phyloP scores from a whole-genome alignment of 2,329 filamentous ascomycete genomes.

The Xylariaceae sp. region DNA sequence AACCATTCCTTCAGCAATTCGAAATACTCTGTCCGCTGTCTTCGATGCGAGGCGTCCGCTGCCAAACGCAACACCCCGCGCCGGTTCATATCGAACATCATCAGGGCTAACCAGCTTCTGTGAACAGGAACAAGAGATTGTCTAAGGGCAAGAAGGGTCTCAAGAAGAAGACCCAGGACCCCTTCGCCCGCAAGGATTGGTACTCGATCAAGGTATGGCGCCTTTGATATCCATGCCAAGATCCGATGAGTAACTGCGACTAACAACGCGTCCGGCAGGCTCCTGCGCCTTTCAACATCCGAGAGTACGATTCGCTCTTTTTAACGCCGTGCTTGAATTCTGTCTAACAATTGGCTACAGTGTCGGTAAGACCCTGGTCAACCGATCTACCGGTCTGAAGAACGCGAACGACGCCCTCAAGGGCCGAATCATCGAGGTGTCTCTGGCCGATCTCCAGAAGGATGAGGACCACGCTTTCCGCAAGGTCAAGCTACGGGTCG shows the following conservation, averaged over 20 bases:
- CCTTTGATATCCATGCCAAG: neutral
- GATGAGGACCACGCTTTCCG: constrained; percentile 99
- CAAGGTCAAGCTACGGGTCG: constrained; percentile 97
- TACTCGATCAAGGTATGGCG: constrained; percentile 83
- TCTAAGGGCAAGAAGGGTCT: constrained; percentile 99
- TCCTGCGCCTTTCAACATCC: constrained; percentile 88
- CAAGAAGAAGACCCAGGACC: constrained; percentile 98
- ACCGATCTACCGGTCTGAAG: constrained; percentile 99
- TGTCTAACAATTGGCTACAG: constrained; percentile 43
- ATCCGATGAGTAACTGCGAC: constrained; percentile 2
- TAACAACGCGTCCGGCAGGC: constrained; percentile 53
- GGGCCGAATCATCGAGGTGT: constrained; percentile 98
- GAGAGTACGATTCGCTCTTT: constrained; percentile 70
- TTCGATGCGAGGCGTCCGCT: constrained; percentile 9
- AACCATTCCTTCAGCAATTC: constrained; percentile 7
- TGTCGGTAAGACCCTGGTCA: constrained; percentile 99
- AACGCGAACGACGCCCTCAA: constrained; percentile 99
- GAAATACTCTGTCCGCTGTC: constrained; percentile 10
- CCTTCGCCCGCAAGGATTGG: constrained; percentile 99
- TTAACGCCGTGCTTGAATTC: constrained; percentile 1
- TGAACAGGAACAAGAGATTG: constrained; percentile 94
- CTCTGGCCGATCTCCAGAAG: constrained; percentile 97
- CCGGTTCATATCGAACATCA: constrained; percentile 9
- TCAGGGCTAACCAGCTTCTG: constrained; percentile 23
- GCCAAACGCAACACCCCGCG: constrained; percentile 17